A percentile compares a stretch with the other conserved stretches of the same genome.
Evolutionary conservation across 1,139 yeast species (phyloP).

Genomic region (Debaryomyces sp.): DNA sequence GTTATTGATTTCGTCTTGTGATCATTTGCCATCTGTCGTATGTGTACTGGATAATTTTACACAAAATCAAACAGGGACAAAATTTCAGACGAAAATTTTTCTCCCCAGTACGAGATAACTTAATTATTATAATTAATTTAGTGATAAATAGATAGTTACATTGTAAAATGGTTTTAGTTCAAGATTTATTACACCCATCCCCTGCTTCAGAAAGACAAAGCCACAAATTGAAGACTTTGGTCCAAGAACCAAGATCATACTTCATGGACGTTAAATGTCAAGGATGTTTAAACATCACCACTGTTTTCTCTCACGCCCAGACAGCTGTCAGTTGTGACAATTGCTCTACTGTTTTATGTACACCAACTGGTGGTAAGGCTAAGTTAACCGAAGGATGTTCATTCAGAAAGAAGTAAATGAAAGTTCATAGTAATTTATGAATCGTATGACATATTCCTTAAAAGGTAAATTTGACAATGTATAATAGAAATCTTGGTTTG

Average conservation of each 20-base stretch:
- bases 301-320: slow-evolving; percentile 99
- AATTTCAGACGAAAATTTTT: slow-evolving; percentile 14
- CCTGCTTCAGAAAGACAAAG: slow-evolving; percentile 95
- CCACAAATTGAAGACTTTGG: slow-evolving; percentile 97
- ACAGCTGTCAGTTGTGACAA: slow-evolving; percentile 99
- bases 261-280: slow-evolving; percentile 99
- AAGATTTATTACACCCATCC: slow-evolving; percentile 96
- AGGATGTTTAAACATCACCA: slow-evolving; percentile 98
- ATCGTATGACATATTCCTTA: slow-evolving; percentile 3
- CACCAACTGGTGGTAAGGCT: slow-evolving; percentile 99
- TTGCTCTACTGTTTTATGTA: slow-evolving; percentile 97
- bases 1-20: not conserved
- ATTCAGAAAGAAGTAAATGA: slow-evolving; percentile 92
- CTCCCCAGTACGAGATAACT: not conserved
- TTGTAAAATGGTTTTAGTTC: slow-evolving; percentile 77
- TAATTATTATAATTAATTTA: not conserved
- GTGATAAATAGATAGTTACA: not conserved
- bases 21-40: slow-evolving; percentile 5
- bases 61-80: not conserved
- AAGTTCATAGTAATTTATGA: not conserved
- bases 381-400: slow-evolving; percentile 99
- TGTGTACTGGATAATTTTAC: slow-evolving; percentile 1
- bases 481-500: slow-evolving; percentile 7
- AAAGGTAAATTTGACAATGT: slow-evolving; percentile 5
- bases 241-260: slow-evolving; percentile 97